Conservation (phyloP, 371 early-diverging fungal species). For the Basidiobolus meristosporus region DNA sequence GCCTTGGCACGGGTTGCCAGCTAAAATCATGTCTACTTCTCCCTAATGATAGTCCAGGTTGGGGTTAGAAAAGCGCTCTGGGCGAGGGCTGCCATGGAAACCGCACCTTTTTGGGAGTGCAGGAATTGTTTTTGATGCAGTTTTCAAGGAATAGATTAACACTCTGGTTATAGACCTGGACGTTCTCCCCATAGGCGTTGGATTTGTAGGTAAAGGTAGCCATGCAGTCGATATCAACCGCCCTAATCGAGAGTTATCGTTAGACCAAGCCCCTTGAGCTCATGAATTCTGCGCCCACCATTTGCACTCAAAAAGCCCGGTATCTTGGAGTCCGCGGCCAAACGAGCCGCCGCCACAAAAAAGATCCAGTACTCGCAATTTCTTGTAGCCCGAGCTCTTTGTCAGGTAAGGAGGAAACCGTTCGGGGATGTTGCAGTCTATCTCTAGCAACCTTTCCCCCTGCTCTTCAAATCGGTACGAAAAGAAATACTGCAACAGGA, state of each 20-base stretch:
- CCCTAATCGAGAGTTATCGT: slow-evolving; percentile 4
- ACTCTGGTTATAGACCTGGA: slow-evolving; percentile 4
- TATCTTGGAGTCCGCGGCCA: slow-evolving; percentile 7
- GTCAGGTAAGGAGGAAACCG: background rate
- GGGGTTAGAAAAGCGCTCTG: background rate
- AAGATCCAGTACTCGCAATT: slow-evolving; percentile 7
- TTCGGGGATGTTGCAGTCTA: too few species aligned
- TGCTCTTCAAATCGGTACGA: slow-evolving; percentile 1
- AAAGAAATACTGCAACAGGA: background rate
- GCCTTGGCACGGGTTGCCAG: slow-evolving; percentile 13
- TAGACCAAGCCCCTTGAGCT: background rate
- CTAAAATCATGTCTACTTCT: slow-evolving; percentile 10
- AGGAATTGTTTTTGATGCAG: background rate
- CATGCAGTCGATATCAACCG: slow-evolving; percentile 6
- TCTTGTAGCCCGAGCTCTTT: background rate
- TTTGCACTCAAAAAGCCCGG: slow-evolving; percentile 6
- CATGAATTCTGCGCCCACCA: too few species aligned
- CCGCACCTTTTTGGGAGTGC: background rate
- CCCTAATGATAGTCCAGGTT: too few species aligned
- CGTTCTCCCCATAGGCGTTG: slow-evolving; percentile 2
- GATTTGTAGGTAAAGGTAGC: slow-evolving; percentile 6
- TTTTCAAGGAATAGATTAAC: slow-evolving; percentile 6
- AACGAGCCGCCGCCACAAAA: slow-evolving; percentile 11
- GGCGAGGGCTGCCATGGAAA: background rate
- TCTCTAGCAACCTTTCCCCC: too few species aligned